These are phyloP conservation scores for Eurotiales sp. DNA, from an alignment of 2,329 filamentous ascomycete species.

Conservation along the genomic window DNA sequence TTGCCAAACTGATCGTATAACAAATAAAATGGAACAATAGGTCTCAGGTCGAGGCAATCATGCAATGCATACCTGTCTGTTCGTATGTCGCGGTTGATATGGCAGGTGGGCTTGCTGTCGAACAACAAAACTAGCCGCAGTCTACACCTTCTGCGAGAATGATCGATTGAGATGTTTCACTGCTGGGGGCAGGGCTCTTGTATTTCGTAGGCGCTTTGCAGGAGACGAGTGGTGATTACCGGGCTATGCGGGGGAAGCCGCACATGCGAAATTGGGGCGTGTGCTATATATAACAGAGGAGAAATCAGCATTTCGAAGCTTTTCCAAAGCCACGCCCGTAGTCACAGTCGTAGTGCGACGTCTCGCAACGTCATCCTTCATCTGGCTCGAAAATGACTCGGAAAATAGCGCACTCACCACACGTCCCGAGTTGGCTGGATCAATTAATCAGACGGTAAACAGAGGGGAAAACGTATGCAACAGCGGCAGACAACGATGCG, in stretches of 20 bases:
- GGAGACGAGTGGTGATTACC: no score
- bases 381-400: neutral
- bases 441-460: neutral
- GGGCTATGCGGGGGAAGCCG: neutral
- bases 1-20: no score
- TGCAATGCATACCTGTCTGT: neutral
- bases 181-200: no score
- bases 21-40: slow-evolving; percentile 2
- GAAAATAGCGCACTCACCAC: neutral
- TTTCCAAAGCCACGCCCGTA: no score
- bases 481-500: neutral
- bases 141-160: neutral
- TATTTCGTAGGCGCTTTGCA: no score
- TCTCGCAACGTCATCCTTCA: neutral
- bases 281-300: neutral
- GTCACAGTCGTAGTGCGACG: no score
- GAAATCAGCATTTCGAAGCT: neutral
- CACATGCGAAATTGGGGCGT: neutral
- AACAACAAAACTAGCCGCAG: neutral
- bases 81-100: neutral
- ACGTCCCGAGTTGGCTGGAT: no score
- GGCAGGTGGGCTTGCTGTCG: neutral
- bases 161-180: neutral
- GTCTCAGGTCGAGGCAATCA: neutral
- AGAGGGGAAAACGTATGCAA: no score